Conservation (phyloP, 2,329 filamentous ascomycete genomes). For the Ambrosiella beaveri region DNA sequence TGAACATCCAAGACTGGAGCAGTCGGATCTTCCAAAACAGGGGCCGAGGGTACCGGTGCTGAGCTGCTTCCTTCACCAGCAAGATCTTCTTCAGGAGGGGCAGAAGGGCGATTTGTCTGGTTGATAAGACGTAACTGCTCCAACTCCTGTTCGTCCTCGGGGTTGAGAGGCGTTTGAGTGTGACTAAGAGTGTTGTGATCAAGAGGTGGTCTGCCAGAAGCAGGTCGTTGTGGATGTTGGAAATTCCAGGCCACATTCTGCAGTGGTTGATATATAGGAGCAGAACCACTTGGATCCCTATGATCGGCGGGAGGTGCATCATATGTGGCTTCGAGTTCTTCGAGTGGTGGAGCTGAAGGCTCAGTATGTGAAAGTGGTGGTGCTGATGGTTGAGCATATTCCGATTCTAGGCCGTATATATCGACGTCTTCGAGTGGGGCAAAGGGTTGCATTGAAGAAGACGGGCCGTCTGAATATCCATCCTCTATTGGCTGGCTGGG, state of each 20-base stretch:
- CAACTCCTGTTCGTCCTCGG: slow-evolving; percentile 66
- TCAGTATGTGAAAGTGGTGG: slow-evolving; percentile 5
- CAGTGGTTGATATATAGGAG: slow-evolving; percentile 15
- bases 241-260: slow-evolving; percentile 12
- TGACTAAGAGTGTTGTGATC: background rate
- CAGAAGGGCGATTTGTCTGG: slow-evolving; percentile 46
- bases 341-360: slow-evolving; percentile 7
- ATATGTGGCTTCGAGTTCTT: slow-evolving; percentile 6
- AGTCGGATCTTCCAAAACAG: slow-evolving; percentile 27
- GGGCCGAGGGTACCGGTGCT: slow-evolving; percentile 29
- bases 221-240: background rate
- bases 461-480: slow-evolving; percentile 19
- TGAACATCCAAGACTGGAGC: slow-evolving; percentile 18
- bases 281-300: slow-evolving; percentile 14
- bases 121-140: slow-evolving; percentile 47
- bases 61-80: slow-evolving; percentile 16
- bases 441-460: slow-evolving; percentile 19
- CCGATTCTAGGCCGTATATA: slow-evolving; percentile 35
- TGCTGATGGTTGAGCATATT: slow-evolving; percentile 22
- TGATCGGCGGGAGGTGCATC: slow-evolving; percentile 14
- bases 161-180: background rate
- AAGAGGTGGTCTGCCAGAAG: background rate
- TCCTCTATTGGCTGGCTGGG: slow-evolving; percentile 46
- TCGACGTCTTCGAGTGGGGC: slow-evolving; percentile 17
- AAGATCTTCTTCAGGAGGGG: slow-evolving; percentile 36